A percentile compares a stretch with the other conserved stretches of the same genome.
Conservation (phyloP, 306 rosid species). For the Dryas drummondii region DNA sequence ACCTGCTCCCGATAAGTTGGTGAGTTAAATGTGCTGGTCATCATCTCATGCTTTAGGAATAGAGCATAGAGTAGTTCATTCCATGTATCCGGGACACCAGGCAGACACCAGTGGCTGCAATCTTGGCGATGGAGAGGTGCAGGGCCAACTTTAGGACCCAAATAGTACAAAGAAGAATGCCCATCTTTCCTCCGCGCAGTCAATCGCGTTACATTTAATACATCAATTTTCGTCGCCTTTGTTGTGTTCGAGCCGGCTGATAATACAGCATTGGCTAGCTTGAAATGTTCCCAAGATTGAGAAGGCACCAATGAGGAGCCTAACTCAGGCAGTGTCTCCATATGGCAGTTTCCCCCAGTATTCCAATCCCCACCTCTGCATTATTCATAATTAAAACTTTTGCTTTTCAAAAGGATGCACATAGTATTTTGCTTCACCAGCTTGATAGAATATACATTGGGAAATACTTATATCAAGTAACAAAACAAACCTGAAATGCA, state of each 20-base stretch:
- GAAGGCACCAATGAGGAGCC: conserved; percentile 54
- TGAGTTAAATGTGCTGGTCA: conserved; percentile 19
- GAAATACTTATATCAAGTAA: conserved; percentile 11
- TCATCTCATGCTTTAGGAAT: conserved; percentile 43
- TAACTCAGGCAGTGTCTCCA: conserved; percentile 82
- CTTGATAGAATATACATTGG: not conserved
- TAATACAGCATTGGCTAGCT: conserved; percentile 52
- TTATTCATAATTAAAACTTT: conserved; percentile 17
- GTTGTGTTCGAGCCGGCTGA: conserved; percentile 29
- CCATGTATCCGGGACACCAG: conserved; percentile 94
- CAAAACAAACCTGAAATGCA: conserved; percentile 74
- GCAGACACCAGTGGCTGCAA: conserved; percentile 97
- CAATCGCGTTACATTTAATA: conserved; percentile 67
- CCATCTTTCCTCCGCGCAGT: conserved; percentile 82
- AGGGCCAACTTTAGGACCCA: conserved; percentile 42
- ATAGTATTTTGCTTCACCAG: not conserved
- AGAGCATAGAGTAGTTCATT: conserved; percentile 76
- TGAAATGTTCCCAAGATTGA: conserved; percentile 56
- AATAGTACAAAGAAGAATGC: conserved; percentile 71
- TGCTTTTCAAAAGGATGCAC: not conserved
- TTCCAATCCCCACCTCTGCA: conserved; percentile 86
- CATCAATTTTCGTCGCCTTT: conserved; percentile 30
- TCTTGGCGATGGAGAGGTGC: conserved; percentile 70
- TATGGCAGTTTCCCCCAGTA: conserved; percentile 77
- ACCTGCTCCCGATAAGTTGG: conserved; percentile 7